Evolutionary conservation across 345 rosid species (phyloP), one percentile per base, ranked within the genome.

Genomic region (Adansonia digitata): DNA sequence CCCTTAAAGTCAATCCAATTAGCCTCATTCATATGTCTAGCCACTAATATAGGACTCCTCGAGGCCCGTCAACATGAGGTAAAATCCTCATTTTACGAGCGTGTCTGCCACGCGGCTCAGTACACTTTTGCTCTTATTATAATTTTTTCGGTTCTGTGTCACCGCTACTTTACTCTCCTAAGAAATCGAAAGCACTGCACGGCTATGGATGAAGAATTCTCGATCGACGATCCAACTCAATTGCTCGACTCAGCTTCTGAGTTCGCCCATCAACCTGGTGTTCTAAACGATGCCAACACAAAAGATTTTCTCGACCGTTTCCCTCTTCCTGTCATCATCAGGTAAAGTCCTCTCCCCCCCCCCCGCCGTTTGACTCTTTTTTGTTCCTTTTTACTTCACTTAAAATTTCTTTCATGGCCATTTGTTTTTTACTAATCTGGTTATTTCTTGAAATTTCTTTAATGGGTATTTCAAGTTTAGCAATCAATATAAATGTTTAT

Each of bases 271-370:
- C 82, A 85, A 71, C 94, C 97, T 5, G 98, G 97, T 88, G 29
- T 77, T 71, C 97, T 79, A 37, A 89, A 74, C 56, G 99, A 95
- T 55, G 86, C 84, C 17, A 84, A 89, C 22, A 90, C 78, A 9
- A 89, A 82, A 85, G 89, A 85, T 0, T 90, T 95, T 73, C 96
- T 95, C 37, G 83, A 85, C 75, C 93, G 92, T 29, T 92, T 88
- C 73, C 94, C 99, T 55, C 98, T 92, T 31, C 84, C 98, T 1
- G 81, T 86, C 78, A 85, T 92, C 35, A 83, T 92, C 88, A 84
- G 75, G 98, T 88, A 82, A 77, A 45, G n/a, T n/a, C n/a, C n/a
- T n/a, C 59, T 34, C 53, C 40, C 1, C 1, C 67, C 48, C 18
- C 5, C 1, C 4, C 46, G 12, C 14, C 59, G 8, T 65, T 78